phyloP scores from a whole-genome alignment of 805 yeast species.

The Monosporozyma aerobia region DNA sequence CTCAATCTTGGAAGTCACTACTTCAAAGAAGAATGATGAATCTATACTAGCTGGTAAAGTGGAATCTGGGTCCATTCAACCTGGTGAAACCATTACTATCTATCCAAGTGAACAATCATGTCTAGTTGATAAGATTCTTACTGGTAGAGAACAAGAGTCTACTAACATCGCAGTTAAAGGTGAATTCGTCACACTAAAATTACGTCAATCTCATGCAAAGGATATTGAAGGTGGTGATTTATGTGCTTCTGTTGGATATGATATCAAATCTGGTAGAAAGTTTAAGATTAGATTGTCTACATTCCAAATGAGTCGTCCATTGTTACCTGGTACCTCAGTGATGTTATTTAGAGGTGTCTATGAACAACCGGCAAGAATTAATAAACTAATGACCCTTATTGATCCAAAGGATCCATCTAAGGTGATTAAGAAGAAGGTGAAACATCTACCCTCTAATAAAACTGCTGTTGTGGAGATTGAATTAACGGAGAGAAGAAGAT shows the following conservation, averaged over 20 bases:
- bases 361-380: slow-evolving; percentile 59
- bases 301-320: slow-evolving; percentile 62
- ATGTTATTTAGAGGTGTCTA: slow-evolving; percentile 69
- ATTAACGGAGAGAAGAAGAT: slow-evolving; percentile 85
- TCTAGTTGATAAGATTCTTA: slow-evolving; percentile 31
- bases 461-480: slow-evolving; percentile 97
- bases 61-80: slow-evolving; percentile 57
- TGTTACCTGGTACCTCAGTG: slow-evolving; percentile 71
- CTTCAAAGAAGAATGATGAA: slow-evolving; percentile 40
- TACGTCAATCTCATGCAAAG: slow-evolving; percentile 30
- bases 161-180: slow-evolving; percentile 40
- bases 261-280: slow-evolving; percentile 39
- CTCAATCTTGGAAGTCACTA: slow-evolving; percentile 54
- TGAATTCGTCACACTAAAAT: slow-evolving; percentile 42
- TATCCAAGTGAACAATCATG: slow-evolving; percentile 41
- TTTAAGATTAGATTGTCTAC: slow-evolving; percentile 49
- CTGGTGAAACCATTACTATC: slow-evolving; percentile 54
- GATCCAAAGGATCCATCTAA: slow-evolving; percentile 78
- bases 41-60: slow-evolving; percentile 55
- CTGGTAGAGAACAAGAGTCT: slow-evolving; percentile 18
- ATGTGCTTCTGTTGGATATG: slow-evolving; percentile 39
- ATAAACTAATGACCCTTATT: slow-evolving; percentile 41
- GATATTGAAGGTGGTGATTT: slow-evolving; percentile 61
- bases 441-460: slow-evolving; percentile 85
- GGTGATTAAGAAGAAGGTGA: slow-evolving; percentile 86